Percentiles rank a stretch among this genome's conserved stretches.
Evolutionary conservation across 306 rosid species (phyloP).

Genomic region (Vigna hirtella): DNA sequence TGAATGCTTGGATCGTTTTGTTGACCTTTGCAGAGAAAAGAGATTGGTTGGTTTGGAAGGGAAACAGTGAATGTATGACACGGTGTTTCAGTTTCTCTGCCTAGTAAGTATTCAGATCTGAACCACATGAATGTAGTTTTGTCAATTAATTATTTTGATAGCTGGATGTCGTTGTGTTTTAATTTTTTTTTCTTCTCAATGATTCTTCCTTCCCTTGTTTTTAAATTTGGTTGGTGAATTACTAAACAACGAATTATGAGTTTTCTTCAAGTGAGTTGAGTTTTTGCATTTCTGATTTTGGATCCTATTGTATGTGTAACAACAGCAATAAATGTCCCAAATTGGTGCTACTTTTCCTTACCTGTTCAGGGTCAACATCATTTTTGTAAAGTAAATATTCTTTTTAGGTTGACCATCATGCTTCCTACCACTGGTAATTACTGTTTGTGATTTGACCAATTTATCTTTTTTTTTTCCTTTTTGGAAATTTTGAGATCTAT

Average conservation of each 20-base stretch:
- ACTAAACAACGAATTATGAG: conserved; percentile 24
- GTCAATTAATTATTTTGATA: conserved; percentile 5
- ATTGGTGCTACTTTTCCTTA: conserved; percentile 28
- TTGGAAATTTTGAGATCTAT: conserved; percentile 32
- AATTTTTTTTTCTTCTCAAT: conserved; percentile 1
- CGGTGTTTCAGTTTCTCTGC: conserved; percentile 50
- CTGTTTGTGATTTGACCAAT: conserved; percentile 6
- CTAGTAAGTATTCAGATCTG: conserved; percentile 82
- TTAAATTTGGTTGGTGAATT: conserved; percentile 35
- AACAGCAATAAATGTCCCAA: conserved; percentile 36
- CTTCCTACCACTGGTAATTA: conserved; percentile 3
- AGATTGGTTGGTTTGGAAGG: conserved; percentile 53
- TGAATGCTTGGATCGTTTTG: conserved; percentile 24
- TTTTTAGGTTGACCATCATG: conserved; percentile 3
- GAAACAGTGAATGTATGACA: conserved; percentile 48
- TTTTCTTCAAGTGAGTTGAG: conserved; percentile 36
- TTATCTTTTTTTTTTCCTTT: conserved; percentile 3
- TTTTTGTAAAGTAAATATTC: conserved; percentile 20
- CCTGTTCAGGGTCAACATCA: conserved; percentile 12
- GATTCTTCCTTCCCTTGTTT: conserved; percentile 25
- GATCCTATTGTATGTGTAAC: conserved; percentile 4
- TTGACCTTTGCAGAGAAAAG: conserved; percentile 44
- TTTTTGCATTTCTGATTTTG: conserved; percentile 27
- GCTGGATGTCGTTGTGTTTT: neutral
- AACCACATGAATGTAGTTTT: conserved; percentile 43